Base-by-base conservation (phyloP, 225 moss, liverwort and hornwort species). In the Neckera pumila region DNA sequence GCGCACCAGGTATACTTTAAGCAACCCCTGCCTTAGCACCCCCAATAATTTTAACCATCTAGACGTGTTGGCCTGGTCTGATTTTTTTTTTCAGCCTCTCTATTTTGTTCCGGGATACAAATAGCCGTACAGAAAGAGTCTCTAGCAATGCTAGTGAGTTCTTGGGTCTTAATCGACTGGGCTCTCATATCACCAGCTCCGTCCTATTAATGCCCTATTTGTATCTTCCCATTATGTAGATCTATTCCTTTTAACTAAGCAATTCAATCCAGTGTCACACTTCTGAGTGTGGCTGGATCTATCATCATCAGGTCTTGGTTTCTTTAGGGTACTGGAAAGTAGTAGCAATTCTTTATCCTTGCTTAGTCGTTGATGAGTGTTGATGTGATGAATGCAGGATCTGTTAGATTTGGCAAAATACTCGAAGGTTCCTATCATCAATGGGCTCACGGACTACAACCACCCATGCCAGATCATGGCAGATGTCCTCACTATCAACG, bases 381-480 rank as follows among this genome's bases (percentile, higher is more conserved):
- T 81, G 47, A 66, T 81, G 33, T 90, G 89, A 85, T 90, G 81
- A 79, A 56, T 83, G 85, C 97, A 98, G 98, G 98, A 98, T 87
- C 88, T 97, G 43, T 61, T 97, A 71, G 95, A 96, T 88, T 92
- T 98, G 92, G 98, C 97, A 45, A 90, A 92, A 70, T 97, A 91
- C 88, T 96, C 95, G 66, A 94, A 83, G 59, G 95, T 97, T 87
- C 97, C 98, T 49, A 92, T 98, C 11, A 96, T 98, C 63, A 98
- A 98, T 89, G 98, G 98, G 30, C 94, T 98, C 77, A 98, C 98
- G 21, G 97, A 98, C 83, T 98, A 98, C 89, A 98, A 97, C 72
- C 98, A 98, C 89, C 98, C 98, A 49, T 98, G 98, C 92, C 98
- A 98, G 91, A 97, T 97, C 85, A 98, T 98, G 98, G 97, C 98